phyloP scores from a whole-genome alignment of 352 stramenopile genomes.

The Pythium sukuiense region DNA sequence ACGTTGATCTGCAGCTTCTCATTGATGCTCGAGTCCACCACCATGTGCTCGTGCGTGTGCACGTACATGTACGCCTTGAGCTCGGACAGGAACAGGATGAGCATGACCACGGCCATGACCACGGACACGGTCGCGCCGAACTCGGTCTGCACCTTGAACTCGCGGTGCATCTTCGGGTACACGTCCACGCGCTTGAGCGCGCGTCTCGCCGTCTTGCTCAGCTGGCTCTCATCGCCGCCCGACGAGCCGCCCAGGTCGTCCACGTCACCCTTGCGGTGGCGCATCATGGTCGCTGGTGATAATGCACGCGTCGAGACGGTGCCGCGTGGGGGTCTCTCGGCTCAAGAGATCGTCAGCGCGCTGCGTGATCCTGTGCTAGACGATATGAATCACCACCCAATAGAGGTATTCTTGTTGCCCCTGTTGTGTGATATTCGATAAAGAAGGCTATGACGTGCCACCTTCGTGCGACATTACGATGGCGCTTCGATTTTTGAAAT shows the following conservation, averaged over 20 bases:
- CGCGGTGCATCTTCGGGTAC: conserved; percentile 95
- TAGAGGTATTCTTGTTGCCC: too few species aligned
- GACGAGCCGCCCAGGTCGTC: conserved; percentile 38
- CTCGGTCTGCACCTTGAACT: conserved; percentile 96
- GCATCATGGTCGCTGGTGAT: conserved; percentile 34
- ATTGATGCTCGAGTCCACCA: conserved; percentile 94
- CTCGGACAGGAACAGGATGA: conserved; percentile 92
- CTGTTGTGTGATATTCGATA: neutral
- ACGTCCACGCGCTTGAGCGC: conserved; percentile 87
- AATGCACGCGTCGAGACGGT: neutral
- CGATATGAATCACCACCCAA: neutral
- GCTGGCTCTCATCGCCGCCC: conserved; percentile 34
- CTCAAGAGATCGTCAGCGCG: conserved; percentile 1
- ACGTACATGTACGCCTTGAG: conserved; percentile 77
- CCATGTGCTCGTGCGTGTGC: conserved; percentile 92
- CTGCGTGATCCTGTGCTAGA: neutral
- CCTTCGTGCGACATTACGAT: conserved; percentile 19
- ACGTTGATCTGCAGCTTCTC: conserved; percentile 96
- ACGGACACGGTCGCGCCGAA: conserved; percentile 89
- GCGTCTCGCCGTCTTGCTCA: conserved; percentile 51
- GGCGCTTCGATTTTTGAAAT: conserved; percentile 4
- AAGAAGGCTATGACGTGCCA: conserved; percentile 8
- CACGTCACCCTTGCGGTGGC: conserved; percentile 68
- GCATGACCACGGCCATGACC: conserved; percentile 82
- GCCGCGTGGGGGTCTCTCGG: conserved; percentile 2